Evolutionary conservation across 164 flowering plant species (phyloP), one percentile per base, ranked within the genome.

Genomic region (Vitis vinifera): DNA sequence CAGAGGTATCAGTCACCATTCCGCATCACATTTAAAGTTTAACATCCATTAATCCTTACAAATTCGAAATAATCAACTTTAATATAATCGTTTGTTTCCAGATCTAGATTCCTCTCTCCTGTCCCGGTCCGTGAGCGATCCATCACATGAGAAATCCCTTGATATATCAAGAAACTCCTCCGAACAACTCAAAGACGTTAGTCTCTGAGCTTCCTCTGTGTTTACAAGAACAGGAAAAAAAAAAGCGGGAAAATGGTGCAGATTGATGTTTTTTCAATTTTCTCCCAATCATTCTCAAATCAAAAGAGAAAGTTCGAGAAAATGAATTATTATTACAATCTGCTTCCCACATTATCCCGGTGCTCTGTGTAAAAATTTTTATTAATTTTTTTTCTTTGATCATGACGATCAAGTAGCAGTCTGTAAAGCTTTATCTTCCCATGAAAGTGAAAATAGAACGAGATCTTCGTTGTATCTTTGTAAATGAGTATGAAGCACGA

Each of bases 101-200:
- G 85, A 80, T 62, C 63, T 79, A 9, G 89, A 79, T n/a, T 63
- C 74, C 16, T 63, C 87, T 8, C 15, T 69, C 14, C 62, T 80
- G 10, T 55, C 83, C n/a, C 70, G 87, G 66, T 83, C 83, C 3
- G 66, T 77, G 19, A 87, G 86, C 61, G 81, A 83, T 63, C 74
- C 82, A 0, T 77, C 78, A 12, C 62, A 63, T 44, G 83, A 82
- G 17, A 79, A 79, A 47, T 31, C 75, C 0, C 58, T 27, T 9
- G 73, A 70, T n/a, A 14, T 69, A 58, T 31, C 75, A 2, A 75
- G 77, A 29, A 68, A 59, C 19, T 64, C 75, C 3, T 67, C 74
- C 3, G 77, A 73, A 1, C 65, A 76, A 69, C 72, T 29, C 16
- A 71, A 68, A 68, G 71, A 70, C 14, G 67, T 15, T 44, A 30